Evolutionary conservation across 352 stramenopile genomes (phyloP), one percentile per base, ranked within the genome.

Genomic region (Phytophthora ohioensis): DNA sequence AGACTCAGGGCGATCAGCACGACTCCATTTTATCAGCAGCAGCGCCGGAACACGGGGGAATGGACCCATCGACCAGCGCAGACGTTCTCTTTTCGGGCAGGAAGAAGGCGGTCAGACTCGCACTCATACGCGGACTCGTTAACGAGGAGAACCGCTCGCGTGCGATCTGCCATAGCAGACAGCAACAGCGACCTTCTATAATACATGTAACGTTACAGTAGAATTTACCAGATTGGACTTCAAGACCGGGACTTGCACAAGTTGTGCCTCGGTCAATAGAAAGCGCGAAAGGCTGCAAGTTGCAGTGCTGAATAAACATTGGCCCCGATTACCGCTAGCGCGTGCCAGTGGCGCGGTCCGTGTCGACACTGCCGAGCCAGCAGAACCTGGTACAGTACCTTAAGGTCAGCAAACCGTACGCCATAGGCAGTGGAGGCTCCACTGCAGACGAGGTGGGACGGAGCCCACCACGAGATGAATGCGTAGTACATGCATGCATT

Each of bases 1-100:
- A 51, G 39, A 52, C 56, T 46, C 17, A 54, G 17, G 8, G 9
- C 5, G 9, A 27, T 49, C 55, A 43, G n/a, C 39, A 15, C n/a
- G 36, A 30, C 53, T 62, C 55, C 55, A 43, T 46, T 49, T 53
- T 45, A 42, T 46, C 52, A 31, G 52, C 21, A 8, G 1, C 21
- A 27, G 21, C 34, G 34, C 15, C 49, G 51, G 51, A 57, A 45
- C 49, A 5, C 31, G n/a, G 15, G 17, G 34, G 46, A 27, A 27
- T 27, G 21, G 21, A 1, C 21, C 21, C 21, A 27, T 27, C 21
- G 21, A 27, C 21, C 21, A 36, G 45, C 32, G 45, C 8, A 32
- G 17, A 53, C 27, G 11, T 21, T 53, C 12, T 27, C 43, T 21
- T 17, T 10, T 13, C 9, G 38, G 12, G 38, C 9, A 43, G 6